Evolutionary conservation across 202 grass and related monocot species (phyloP).

Genomic region (Alloteropsis angusta): DNA sequence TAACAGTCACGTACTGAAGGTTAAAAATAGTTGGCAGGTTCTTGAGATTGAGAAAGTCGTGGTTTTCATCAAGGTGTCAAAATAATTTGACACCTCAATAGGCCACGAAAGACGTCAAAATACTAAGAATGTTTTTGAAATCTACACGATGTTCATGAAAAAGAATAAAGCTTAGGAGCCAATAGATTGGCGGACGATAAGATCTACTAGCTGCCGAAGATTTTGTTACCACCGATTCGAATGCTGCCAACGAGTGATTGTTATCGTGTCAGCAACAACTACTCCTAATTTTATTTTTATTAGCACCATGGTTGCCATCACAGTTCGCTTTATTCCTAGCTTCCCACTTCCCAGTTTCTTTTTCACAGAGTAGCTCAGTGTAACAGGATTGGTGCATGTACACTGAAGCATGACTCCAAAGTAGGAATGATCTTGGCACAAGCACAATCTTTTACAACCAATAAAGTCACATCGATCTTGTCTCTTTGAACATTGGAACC

Average conservation of each 20-base stretch:
- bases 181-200: background rate
- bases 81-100: no score
- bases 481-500: no score
- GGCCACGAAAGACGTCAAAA: no score
- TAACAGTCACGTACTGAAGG: no score
- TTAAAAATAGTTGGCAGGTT: no score
- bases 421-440: background rate
- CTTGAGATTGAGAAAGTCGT: no score
- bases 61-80: no score
- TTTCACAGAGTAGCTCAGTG: background rate
- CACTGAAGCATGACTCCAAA: background rate
- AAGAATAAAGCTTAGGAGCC: no score
- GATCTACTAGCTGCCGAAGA: background rate
- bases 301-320: background rate
- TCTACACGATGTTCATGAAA: no score
- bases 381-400: background rate
- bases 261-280: background rate
- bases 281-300: background rate
- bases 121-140: no score
- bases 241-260: background rate
- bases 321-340: background rate
- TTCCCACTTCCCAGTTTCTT: background rate
- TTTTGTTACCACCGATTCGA: background rate
- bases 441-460: background rate
- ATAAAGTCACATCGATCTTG: background rate